Conservation (phyloP, 139 green algal species). For the Picocystis salinarum region DNA sequence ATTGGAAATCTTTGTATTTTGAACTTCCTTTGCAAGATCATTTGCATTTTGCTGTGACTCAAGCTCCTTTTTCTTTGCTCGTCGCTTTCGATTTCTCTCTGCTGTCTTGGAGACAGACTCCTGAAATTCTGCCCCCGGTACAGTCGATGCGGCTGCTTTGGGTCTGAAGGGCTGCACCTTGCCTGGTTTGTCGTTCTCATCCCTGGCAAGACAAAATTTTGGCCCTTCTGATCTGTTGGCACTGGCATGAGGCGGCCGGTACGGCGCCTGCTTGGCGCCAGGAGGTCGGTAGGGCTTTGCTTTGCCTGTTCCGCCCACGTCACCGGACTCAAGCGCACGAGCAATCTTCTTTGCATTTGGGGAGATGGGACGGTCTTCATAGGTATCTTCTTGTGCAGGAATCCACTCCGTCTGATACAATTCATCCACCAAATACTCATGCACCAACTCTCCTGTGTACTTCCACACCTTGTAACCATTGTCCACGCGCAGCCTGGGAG, state of each 20-base stretch:
- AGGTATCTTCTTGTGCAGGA: background rate
- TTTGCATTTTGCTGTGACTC: too few species aligned
- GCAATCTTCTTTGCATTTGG: background rate
- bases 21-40: too few species aligned
- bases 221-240: too few species aligned
- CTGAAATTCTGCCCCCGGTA: background rate
- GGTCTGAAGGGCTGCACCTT: too few species aligned
- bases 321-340: background rate
- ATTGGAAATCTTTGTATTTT: too few species aligned
- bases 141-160: too few species aligned
- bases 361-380: background rate
- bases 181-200: background rate
- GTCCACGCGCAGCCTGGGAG: conserved; percentile 82
- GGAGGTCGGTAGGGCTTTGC: background rate
- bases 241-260: background rate
- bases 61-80: conserved; percentile 28
- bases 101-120: conserved; percentile 37
- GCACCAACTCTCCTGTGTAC: conserved; percentile 49
- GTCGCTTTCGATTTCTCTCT: conserved; percentile 49
- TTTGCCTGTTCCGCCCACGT: background rate
- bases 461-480: conserved; percentile 67
- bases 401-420: conserved; percentile 25
- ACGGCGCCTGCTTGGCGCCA: background rate
- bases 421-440: conserved; percentile 23
- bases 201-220: conserved; percentile 2